Base-by-base conservation (phyloP, 192 early-diverging fungal species). In the Rhizoclosmatium sp. region DNA sequence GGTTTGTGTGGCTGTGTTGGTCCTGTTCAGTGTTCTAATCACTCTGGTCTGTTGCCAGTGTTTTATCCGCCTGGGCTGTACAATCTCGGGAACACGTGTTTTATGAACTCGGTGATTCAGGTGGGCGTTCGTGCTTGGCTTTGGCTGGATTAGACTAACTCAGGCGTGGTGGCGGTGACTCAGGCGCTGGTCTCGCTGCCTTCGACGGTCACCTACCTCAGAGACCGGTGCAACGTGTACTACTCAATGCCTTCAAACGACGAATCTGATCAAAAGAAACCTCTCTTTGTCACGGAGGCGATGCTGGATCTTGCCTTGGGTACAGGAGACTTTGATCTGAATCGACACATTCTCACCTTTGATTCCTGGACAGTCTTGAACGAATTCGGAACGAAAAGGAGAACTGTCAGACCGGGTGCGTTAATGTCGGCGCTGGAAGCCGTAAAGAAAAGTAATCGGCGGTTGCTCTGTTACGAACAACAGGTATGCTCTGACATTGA, bases 31-130 rank as follows among this genome's bases (percentile, higher is more conserved):
- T 21, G 40, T 41, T 64, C 61, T 16, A 23, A 64, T 9, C 19
- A 7, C 67, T 65, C 62, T 12, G 31, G 40, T 65, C 64, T 41
- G 69, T 12, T 48, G 19, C 47, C 54, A 72, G 71, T 54, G 7
- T 75, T 89, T 31, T 89, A 85, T 59, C 86, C 90, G 56, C 85
- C 87, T 16, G 95, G 95, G 12, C 85, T 96, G 9, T 85, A 91
- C 76, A 96, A 96, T 75, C 78, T 93, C 75, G 94, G 95, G 23
- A 96, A 96, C 80, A 94, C 93, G 4, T 96, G 95, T 83, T 96
- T 95, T 81, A 89, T 96, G 87, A 96, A 96, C 76, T 89, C 91
- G 9, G 92, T 93, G 2, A 72, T 96, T 39, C 95, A 98, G 89
- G 96, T 89, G 71, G 23, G 31, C 31, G 65, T 48, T 47, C 60